Evolutionary conservation across 1,284 basidiomycete genomes (phyloP).

Genomic region (Leccinum pallidistipes): DNA sequence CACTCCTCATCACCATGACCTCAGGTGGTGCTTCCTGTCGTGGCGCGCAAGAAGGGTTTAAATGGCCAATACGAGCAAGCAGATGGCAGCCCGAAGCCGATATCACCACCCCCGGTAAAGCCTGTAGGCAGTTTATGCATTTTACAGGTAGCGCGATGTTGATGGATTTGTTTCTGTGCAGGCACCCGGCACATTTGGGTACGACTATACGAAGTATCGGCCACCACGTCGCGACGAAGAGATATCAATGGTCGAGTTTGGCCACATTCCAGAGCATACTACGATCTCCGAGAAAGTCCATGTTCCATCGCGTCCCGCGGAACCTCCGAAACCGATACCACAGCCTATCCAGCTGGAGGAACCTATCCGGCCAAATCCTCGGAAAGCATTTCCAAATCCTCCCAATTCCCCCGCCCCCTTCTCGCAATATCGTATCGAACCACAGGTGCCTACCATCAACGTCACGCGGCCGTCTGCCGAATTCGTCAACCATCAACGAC

Average conservation of each 20-base stretch:
- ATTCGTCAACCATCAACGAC: conserved; percentile 19
- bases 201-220: conserved; percentile 64
- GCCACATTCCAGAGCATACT: conserved; percentile 34
- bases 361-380: conserved; percentile 28
- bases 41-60: conserved; percentile 80
- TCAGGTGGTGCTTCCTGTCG: conserved; percentile 65
- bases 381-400: conserved; percentile 28
- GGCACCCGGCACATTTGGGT: conserved; percentile 84
- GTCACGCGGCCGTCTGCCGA: conserved; percentile 29
- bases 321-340: conserved; percentile 1
- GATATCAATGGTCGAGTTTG: conserved; percentile 70
- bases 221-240: conserved; percentile 41
- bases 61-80: conserved; percentile 65
- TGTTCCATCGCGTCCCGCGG: conserved; percentile 18
- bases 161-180: conserved; percentile 28
- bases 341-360: conserved; percentile 21
- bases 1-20: conserved; percentile 10
- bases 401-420: conserved; percentile 60
- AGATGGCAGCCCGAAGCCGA: conserved; percentile 59
- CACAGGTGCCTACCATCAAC: conserved; percentile 29
- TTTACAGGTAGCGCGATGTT: conserved; percentile 7
- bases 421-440: conserved; percentile 41
- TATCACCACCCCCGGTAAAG: conserved; percentile 41
- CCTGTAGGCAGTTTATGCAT: conserved; percentile 46
- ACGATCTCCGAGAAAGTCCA: conserved; percentile 17